These are phyloP conservation scores for Lagenaria siceraria DNA, from an alignment of 306 rosid genomes.

Conservation along the genomic window DNA sequence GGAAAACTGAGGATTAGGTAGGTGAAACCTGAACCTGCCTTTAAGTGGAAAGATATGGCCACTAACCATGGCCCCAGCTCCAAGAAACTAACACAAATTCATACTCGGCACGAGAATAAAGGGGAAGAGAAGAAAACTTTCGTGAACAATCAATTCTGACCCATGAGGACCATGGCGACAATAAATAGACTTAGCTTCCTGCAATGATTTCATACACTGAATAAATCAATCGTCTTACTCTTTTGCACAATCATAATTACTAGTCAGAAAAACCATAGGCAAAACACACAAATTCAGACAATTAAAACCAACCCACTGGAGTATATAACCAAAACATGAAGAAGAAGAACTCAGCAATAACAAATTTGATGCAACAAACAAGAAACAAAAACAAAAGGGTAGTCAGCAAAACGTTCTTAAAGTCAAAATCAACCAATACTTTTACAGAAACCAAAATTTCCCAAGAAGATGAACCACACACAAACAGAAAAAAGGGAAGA, in stretches of 20 bases:
- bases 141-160: neutral
- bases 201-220: neutral
- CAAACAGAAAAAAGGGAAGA: neutral
- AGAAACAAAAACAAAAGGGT: neutral
- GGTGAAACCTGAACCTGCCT: neutral
- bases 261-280: neutral
- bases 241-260: neutral
- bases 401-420: neutral
- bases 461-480: neutral
- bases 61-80: neutral
- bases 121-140: slow-evolving; percentile 5
- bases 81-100: slow-evolving; percentile 1
- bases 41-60: slow-evolving; percentile 2
- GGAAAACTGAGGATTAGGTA: neutral
- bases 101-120: neutral
- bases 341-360: neutral
- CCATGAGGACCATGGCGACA: neutral
- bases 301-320: neutral
- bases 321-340: neutral
- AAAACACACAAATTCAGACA: slow-evolving; percentile 4
- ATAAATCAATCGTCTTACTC: neutral
- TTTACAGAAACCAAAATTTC: neutral
- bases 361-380: neutral
- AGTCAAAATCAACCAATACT: neutral
- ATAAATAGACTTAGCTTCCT: neutral